Evolutionary conservation across 352 stramenopile species (phyloP).

Genomic region (Sclerospora graminicola): DNA sequence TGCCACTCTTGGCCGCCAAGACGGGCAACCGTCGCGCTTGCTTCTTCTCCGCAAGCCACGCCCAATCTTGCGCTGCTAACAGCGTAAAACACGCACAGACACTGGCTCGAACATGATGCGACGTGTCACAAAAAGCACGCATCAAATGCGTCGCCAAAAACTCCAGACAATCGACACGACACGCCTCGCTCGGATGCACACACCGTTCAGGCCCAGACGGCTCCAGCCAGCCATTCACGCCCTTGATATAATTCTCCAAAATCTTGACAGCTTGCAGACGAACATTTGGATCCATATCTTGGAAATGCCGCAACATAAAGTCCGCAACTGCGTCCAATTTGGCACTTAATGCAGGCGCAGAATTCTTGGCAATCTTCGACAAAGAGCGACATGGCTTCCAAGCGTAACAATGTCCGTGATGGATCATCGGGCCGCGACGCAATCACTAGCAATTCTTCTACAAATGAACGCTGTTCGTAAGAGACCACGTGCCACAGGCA

Average conservation of each 20-base stretch:
- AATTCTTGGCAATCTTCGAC: conserved; percentile 81
- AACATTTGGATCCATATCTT: conserved; percentile 79
- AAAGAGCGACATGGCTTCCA: conserved; percentile 80
- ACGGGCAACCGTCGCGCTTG: conserved; percentile 23
- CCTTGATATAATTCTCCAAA: conserved; percentile 84
- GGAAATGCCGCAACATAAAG: conserved; percentile 79
- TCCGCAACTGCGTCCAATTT: conserved; percentile 59
- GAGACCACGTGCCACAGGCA: conserved; percentile 39
- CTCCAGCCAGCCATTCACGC: conserved; percentile 22
- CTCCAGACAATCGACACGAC: conserved; percentile 45
- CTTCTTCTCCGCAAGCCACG: conserved; percentile 35
- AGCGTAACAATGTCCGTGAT: conserved; percentile 37
- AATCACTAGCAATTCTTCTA: conserved; percentile 63
- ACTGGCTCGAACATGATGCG: conserved; percentile 76
- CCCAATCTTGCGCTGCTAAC: conserved; percentile 58
- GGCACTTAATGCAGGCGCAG: conserved; percentile 52
- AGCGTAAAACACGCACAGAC: conserved; percentile 84
- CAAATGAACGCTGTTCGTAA: conserved; percentile 56
- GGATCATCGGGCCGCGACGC: conserved; percentile 52
- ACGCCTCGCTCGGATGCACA: background rate
- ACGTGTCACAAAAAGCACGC: conserved; percentile 75
- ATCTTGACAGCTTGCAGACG: conserved; percentile 83
- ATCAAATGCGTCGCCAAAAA: conserved; percentile 77
- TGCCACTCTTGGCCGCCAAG: conserved; percentile 25
- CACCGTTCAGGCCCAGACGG: background rate